Evolutionary conservation across 2,329 filamentous ascomycete genomes (phyloP), one percentile per base, ranked within the genome.

Genomic region (Myriosclerotinia scirpicola): DNA sequence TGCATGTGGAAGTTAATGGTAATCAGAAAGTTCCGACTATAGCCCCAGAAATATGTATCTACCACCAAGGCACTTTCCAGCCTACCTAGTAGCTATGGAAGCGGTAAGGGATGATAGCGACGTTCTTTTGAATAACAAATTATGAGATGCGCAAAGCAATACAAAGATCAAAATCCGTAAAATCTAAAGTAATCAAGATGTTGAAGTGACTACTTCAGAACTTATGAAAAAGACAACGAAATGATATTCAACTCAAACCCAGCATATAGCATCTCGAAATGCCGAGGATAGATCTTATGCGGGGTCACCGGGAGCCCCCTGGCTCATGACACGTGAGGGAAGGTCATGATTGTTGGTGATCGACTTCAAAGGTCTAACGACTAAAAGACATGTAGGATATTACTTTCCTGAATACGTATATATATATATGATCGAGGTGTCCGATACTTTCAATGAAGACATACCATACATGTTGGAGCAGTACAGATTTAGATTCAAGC

Each of bases 251-350:
- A 15, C 5, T 36, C 11, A n/a, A 20, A 15, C 5, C 11, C 8
- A 34, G n/a, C 3, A 46, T 44, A 1, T 15, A n/a, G 17, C 14
- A 17, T 9, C 42, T 36, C 26, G 17, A 46, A 30, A 34, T 59
- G 55, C 55, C 55, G 55, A 59, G 55, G 55, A 46, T 59, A 6
- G 30, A 34, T 14, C 20, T 46, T 46, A 44, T 46, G 55, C 11
- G 55, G 55, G 55, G 55, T 46, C 55, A 59, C 55, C 55, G 38
- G 40, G 22, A 46, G 40, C 40, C 26, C 26, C 22, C 30, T 59
- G 26, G 26, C 26, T 46, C 11, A 9, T 36, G 17, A 11, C 26
- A 59, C 9, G 42, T 48, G 42, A 48, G 6, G 42, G 15, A 46
- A 58, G 48, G 56, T 14, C 52, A 36, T 17, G 30, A 7, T 36